phyloP scores from a whole-genome alignment of 257 asterid species.

The Henckelia pumila region DNA sequence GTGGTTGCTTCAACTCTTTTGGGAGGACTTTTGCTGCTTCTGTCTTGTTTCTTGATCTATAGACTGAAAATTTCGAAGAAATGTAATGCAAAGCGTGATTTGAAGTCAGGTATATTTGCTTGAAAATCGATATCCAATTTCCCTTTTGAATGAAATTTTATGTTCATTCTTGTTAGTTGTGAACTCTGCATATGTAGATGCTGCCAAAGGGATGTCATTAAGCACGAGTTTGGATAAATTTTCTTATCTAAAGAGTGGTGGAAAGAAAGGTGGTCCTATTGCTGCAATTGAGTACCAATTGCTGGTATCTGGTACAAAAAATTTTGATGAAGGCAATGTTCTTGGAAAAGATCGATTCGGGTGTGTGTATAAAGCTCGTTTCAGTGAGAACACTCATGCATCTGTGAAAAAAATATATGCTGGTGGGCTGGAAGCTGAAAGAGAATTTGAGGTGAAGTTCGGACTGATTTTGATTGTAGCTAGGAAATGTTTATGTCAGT shows the following conservation, averaged over 20 bases:
- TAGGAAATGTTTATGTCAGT: not conserved
- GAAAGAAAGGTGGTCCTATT: constrained; percentile 55
- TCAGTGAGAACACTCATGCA: constrained; percentile 50
- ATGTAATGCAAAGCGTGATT: constrained; percentile 32
- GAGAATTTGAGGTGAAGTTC: constrained; percentile 64
- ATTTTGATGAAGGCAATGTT: constrained; percentile 58
- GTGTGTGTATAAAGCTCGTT: constrained; percentile 70
- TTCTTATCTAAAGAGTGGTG: constrained; percentile 42
- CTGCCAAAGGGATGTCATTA: constrained; percentile 48
- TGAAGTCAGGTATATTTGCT: constrained; percentile 42
- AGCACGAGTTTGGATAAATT: constrained; percentile 60
- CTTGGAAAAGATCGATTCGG: constrained; percentile 84
- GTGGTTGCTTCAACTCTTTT: constrained; percentile 71
- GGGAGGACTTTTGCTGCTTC: constrained; percentile 54
- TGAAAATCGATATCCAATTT: not conserved
- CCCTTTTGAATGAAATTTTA: not conserved
- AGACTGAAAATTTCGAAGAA: constrained; percentile 55
- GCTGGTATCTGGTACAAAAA: constrained; percentile 71
- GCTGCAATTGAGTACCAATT: constrained; percentile 59
- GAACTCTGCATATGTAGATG: constrained; percentile 29
- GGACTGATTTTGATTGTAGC: not conserved
- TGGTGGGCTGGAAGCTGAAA: constrained; percentile 58
- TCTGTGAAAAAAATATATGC: constrained; percentile 69
- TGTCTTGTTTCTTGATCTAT: constrained; percentile 54
- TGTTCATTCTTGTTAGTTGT: constrained; percentile 2